phyloP scores from a whole-genome alignment of 176 grass and related monocot species.

The Puccinellia tenuiflora region DNA sequence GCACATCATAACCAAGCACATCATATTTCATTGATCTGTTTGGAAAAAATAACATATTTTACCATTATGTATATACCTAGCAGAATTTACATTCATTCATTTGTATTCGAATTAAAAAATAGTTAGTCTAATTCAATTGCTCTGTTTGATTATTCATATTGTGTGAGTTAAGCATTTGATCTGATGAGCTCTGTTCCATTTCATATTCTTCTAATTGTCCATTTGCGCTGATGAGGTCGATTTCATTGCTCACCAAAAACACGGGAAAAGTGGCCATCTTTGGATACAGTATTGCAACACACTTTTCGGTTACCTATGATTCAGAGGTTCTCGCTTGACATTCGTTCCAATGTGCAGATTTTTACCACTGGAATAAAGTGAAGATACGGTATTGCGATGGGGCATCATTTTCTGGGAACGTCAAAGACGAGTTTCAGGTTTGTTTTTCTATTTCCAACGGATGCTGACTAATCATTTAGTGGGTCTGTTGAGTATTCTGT shows the following conservation, averaged over 20 bases:
- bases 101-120: background rate
- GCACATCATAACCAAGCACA: background rate
- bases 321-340: background rate
- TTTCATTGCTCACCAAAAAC: background rate
- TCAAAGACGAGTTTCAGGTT: conserved; percentile 47
- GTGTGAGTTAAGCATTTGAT: background rate
- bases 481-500: background rate
- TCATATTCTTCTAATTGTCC: background rate
- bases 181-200: background rate
- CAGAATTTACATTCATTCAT: background rate
- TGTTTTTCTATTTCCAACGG: background rate
- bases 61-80: background rate
- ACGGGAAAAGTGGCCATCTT: background rate
- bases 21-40: background rate
- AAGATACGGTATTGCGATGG: conserved; percentile 81
- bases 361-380: conserved; percentile 80
- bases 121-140: background rate
- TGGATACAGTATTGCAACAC: background rate
- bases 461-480: background rate
- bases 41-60: background rate
- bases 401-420: conserved; percentile 62
- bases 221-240: background rate
- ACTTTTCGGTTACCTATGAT: background rate
- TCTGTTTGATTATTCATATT: background rate
- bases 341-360: conserved; percentile 34